phyloP scores from a whole-genome alignment of 2,329 filamentous ascomycete genomes.

The Tolypocladium paradoxum region DNA sequence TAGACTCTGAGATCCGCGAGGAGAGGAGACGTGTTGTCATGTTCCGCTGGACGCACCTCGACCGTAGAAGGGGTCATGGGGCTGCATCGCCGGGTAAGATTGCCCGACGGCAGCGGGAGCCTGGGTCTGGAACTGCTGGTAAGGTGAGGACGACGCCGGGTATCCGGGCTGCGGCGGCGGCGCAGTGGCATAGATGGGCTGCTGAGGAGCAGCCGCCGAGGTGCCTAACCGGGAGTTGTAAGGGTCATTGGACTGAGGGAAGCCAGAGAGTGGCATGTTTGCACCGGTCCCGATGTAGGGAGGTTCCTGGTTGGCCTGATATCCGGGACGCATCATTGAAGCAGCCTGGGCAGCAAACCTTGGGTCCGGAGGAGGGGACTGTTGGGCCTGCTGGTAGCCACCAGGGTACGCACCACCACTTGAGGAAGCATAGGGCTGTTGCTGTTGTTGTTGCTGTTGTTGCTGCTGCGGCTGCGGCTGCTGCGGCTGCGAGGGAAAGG shows the following conservation, averaged over 20 bases:
- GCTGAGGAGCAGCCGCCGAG: constrained; percentile 18
- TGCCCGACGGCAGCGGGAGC: constrained; percentile 19
- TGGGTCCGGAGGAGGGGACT: constrained; percentile 21
- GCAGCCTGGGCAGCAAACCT: constrained; percentile 19
- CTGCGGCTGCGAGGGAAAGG: constrained; percentile 12
- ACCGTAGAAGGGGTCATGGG: constrained; percentile 44
- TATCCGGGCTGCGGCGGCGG: constrained; percentile 20
- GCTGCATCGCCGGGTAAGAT: constrained; percentile 30
- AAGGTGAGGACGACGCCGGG: constrained; percentile 17
- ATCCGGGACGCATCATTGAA: constrained; percentile 21
- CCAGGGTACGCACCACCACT: constrained; percentile 19
- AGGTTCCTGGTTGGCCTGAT: constrained; percentile 17
- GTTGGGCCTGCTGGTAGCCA: constrained; percentile 20
- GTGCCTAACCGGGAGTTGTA: constrained; percentile 19
- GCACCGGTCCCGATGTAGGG: constrained; percentile 25
- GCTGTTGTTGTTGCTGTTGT: constrained; percentile 14
- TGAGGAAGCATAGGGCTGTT: constrained; percentile 16
- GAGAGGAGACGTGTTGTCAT: constrained; percentile 6
- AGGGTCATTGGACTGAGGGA: constrained; percentile 14
- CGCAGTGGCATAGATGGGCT: constrained; percentile 21
- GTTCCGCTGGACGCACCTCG: constrained; percentile 45
- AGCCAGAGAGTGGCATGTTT: constrained; percentile 19
- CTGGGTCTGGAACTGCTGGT: constrained; percentile 22
- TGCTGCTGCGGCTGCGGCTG: constrained; percentile 5
- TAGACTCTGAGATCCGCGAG: constrained; percentile 19